Conservation (phyloP, 305 asterid genomes). For the Fraxinus xanthoxyloides region DNA sequence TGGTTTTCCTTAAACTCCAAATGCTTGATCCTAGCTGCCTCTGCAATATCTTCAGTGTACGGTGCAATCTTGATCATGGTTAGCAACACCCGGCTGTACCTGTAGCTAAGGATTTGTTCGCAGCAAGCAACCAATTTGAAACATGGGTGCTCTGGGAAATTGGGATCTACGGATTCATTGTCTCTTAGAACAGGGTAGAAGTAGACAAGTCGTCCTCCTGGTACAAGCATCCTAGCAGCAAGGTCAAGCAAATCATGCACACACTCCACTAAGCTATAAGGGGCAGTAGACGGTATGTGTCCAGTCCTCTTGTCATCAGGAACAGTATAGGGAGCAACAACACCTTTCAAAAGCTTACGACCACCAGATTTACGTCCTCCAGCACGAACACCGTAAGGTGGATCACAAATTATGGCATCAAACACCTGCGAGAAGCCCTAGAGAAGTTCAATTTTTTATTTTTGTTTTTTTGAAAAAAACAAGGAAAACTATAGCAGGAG, state of each 20-base stretch:
- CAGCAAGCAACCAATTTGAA: constrained; percentile 49
- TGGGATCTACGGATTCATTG: constrained; percentile 47
- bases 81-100: constrained; percentile 58
- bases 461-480: neutral
- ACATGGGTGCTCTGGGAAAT: constrained; percentile 86
- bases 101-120: constrained; percentile 55
- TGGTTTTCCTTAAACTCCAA: constrained; percentile 78
- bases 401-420: constrained; percentile 91
- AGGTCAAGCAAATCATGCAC: constrained; percentile 89
- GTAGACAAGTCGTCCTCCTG: constrained; percentile 86
- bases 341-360: constrained; percentile 87
- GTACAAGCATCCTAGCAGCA: constrained; percentile 87
- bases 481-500: neutral
- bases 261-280: constrained; percentile 93
- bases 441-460: neutral
- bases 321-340: constrained; percentile 70
- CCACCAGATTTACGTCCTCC: constrained; percentile 99
- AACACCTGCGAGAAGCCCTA: constrained; percentile 48
- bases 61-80: constrained; percentile 58
- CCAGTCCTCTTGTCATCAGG: constrained; percentile 81
- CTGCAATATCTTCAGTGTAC: constrained; percentile 43
- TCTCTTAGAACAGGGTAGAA: constrained; percentile 84
- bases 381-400: constrained; percentile 97
- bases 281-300: constrained; percentile 93
- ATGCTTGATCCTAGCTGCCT: constrained; percentile 64